Evolutionary conservation across 257 asterid species (phyloP), one percentile per base, ranked within the genome.

Genomic region (Coffea canephora): DNA sequence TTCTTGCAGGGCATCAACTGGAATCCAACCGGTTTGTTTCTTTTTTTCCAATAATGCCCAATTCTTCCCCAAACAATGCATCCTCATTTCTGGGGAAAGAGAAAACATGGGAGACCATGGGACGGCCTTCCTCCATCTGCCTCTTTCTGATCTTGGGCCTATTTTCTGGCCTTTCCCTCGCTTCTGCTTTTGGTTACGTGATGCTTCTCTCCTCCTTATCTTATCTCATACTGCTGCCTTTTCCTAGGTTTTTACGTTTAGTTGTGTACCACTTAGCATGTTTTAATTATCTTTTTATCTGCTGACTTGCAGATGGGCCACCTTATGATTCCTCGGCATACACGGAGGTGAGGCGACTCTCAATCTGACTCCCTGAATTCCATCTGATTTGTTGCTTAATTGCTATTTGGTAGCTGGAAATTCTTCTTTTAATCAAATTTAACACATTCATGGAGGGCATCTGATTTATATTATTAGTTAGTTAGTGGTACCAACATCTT

Each of bases 281-380:
- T 34, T 50, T 31, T 31, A 61, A 52, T 2, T 34, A 11, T 68
- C 25, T 1, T 34, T 82, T 73, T 48, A 0, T 49, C 34, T 39
- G 3, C 9, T 76, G 8, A 41, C 18, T 77, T 90, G 92, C 95
- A 91, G 97, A 91, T 83, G 97, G 97, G 85, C 94, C 91, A 57
- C 88, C 87, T 1, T 94, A 92, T 77, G 98, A 94, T 84, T 92
- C 96, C 25, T 85, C 93, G 4, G 98, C 97, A 36, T 89, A 89
- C 77, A 79, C 97, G 1, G 86, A 91, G 96, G 95, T 90, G 41
- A 91, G 96, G 95, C 89, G 41, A 67, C 13, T 4, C 0, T 36
- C 48, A 0, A 50, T 39, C 43, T 39, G 43, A 39, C 5, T 2
- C 43, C 2, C 43, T 3, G 0, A 39, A 3, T 39, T 39, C 43